A percentile compares a stretch with the other conserved stretches of the same genome.
These are phyloP conservation scores for Gaeumannomyces tritici DNA, from an alignment of 2,329 filamentous ascomycete species.

Conservation along the genomic window DNA sequence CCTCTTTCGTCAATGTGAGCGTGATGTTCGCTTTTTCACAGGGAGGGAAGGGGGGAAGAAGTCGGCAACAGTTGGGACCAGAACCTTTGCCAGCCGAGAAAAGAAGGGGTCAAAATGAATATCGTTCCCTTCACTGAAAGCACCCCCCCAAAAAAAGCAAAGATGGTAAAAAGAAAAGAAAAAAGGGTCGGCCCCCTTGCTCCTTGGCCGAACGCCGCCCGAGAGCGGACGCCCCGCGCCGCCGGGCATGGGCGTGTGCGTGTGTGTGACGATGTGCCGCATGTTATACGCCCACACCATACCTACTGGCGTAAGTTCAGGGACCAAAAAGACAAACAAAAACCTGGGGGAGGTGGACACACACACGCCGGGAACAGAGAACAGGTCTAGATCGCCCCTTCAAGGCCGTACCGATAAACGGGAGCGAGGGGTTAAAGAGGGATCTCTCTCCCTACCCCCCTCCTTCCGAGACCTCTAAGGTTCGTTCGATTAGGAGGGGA, in stretches of 20 bases:
- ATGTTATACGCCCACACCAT: neutral
- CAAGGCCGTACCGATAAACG: neutral
- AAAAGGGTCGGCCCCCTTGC: neutral
- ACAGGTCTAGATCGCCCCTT: neutral
- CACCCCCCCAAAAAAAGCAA: neutral
- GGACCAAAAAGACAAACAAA: too few species aligned
- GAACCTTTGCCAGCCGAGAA: too few species aligned
- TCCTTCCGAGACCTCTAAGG: neutral
- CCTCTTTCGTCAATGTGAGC: too few species aligned
- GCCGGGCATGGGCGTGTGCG: too few species aligned
- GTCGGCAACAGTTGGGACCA: too few species aligned
- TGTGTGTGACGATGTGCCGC: neutral
- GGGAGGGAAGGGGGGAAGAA: too few species aligned
- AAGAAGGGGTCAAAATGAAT: too few species aligned
- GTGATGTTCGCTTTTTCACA: too few species aligned
- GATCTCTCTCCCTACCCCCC: too few species aligned
- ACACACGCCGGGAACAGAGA: neutral
- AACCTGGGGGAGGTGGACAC: neutral
- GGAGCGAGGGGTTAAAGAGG: too few species aligned
- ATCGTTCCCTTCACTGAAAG: too few species aligned
- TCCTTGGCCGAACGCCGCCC: neutral
- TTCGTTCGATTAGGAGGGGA: neutral
- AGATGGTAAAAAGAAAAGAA: neutral
- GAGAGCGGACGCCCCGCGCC: neutral
- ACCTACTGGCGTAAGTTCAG: neutral